Evolutionary conservation across 805 yeast species (phyloP).

Genomic region (Torulaspora gathmanii): DNA sequence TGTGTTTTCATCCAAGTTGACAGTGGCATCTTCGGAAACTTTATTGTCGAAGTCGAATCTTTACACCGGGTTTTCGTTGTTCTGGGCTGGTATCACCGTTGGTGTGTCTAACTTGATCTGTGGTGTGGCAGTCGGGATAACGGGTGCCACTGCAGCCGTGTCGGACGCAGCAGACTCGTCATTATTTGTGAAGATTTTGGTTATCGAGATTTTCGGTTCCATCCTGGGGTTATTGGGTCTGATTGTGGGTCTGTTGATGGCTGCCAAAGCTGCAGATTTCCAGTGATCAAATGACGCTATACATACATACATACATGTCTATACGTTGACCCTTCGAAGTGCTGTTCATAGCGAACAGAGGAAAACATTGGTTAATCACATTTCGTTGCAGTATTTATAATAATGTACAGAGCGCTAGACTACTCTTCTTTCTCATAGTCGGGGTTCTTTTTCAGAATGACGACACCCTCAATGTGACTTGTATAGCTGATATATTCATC

Average conservation of each 20-base stretch:
- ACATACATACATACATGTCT: slow-evolving; percentile 1
- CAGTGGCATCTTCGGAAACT: slow-evolving; percentile 56
- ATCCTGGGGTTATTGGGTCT: slow-evolving; percentile 93
- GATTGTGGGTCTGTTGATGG: slow-evolving; percentile 95
- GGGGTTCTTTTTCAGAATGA: slow-evolving; percentile 85
- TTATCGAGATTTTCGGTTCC: slow-evolving; percentile 95
- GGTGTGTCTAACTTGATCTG: slow-evolving; percentile 90
- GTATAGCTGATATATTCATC: slow-evolving; percentile 84
- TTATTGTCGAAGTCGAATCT: slow-evolving; percentile 76
- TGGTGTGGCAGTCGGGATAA: slow-evolving; percentile 95
- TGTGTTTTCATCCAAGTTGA: slow-evolving; percentile 87
- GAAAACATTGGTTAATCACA: background rate
- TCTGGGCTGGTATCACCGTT: slow-evolving; percentile 98
- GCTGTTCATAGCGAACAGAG: background rate
- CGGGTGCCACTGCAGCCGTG: slow-evolving; percentile 98
- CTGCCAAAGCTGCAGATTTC: slow-evolving; percentile 89
- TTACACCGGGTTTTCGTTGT: slow-evolving; percentile 90
- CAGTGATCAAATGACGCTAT: slow-evolving; percentile 37
- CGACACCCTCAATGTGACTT: slow-evolving; percentile 85
- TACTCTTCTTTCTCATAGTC: slow-evolving; percentile 64
- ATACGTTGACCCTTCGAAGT: background rate
- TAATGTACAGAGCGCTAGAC: slow-evolving; percentile 8
- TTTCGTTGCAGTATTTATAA: background rate
- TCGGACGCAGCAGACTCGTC: slow-evolving; percentile 97
- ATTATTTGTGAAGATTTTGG: slow-evolving; percentile 90